These are phyloP conservation scores for Eutrema yunnanense DNA, from an alignment of 345 rosid species.

Conservation along the genomic window DNA sequence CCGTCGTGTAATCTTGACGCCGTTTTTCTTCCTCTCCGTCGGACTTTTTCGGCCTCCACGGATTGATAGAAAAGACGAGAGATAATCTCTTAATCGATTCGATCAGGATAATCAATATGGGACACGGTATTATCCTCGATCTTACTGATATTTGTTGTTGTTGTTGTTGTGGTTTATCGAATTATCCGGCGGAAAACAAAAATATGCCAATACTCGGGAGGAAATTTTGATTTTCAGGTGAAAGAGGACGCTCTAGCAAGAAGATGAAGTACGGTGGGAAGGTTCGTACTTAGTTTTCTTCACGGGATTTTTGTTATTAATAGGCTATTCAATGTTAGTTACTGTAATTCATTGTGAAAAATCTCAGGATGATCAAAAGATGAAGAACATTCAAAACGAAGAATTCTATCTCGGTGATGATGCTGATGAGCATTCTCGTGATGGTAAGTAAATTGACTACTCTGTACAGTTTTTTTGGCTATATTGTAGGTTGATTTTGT, in stretches of 20 bases:
- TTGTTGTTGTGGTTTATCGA: not conserved
- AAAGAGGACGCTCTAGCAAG: conserved; percentile 62
- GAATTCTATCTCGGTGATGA: conserved; percentile 47
- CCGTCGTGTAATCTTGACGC: not conserved
- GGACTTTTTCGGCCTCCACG: not conserved
- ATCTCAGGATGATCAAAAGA: conserved; percentile 59
- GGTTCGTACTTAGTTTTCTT: conserved; percentile 31
- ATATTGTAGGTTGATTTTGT: no score
- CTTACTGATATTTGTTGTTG: not conserved
- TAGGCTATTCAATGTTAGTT: not conserved
- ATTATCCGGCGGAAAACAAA: not conserved
- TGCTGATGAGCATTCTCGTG: conserved; percentile 57
- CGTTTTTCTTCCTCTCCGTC: not conserved
- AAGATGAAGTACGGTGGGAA: conserved; percentile 48
- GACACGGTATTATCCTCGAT: conserved; percentile 16
- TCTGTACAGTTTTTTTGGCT: not conserved
- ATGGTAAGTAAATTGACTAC: conserved; percentile 41
- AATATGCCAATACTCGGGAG: not conserved
- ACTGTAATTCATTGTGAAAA: not conserved
- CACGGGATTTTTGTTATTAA: not conserved
- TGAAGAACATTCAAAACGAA: conserved; percentile 42
- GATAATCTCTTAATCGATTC: conserved; percentile 7
- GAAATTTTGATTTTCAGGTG: conserved; percentile 41
- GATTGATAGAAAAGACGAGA: not conserved
- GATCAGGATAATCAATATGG: conserved; percentile 6